Conservation (phyloP, 129 eudicot genomes). For the Logfia minima region DNA sequence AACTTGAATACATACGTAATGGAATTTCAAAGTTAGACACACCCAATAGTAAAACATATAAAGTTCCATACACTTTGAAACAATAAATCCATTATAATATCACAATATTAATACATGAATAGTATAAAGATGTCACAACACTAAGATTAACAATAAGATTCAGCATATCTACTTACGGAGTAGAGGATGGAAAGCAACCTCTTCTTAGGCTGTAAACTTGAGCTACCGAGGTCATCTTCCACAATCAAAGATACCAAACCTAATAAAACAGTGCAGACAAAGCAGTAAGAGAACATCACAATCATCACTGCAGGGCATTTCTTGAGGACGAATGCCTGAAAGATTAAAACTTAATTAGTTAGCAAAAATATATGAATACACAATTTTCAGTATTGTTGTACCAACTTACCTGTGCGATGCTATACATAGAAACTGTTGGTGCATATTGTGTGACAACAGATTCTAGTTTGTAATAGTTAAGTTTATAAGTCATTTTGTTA, state of each 20-base stretch:
- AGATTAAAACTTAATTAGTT: not conserved
- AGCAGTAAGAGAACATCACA: slow-evolving; percentile 17
- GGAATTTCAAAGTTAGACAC: too few species aligned
- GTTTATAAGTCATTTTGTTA: too few species aligned
- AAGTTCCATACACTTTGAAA: too few species aligned
- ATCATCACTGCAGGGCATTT: slow-evolving; percentile 44
- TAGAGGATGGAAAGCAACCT: slow-evolving; percentile 61
- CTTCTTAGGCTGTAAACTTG: slow-evolving; percentile 55
- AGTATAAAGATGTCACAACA: not conserved
- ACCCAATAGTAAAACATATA: too few species aligned
- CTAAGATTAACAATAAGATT: not conserved
- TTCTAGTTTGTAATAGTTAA: too few species aligned
- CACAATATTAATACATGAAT: not conserved
- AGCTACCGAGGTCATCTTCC: slow-evolving; percentile 54
- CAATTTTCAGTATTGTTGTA: not conserved
- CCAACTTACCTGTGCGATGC: slow-evolving; percentile 54
- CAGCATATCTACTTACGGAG: slow-evolving; percentile 46
- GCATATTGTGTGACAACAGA: too few species aligned
- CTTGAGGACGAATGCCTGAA: slow-evolving; percentile 58
- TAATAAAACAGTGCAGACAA: slow-evolving; percentile 34
- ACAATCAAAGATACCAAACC: slow-evolving; percentile 47
- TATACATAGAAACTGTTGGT: too few species aligned
- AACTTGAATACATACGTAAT: too few species aligned
- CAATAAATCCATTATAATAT: too few species aligned
- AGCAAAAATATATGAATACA: not conserved